Evolutionary conservation across 2,329 filamentous ascomycete genomes (phyloP).

Genomic region (Fusarium dimerum): DNA sequence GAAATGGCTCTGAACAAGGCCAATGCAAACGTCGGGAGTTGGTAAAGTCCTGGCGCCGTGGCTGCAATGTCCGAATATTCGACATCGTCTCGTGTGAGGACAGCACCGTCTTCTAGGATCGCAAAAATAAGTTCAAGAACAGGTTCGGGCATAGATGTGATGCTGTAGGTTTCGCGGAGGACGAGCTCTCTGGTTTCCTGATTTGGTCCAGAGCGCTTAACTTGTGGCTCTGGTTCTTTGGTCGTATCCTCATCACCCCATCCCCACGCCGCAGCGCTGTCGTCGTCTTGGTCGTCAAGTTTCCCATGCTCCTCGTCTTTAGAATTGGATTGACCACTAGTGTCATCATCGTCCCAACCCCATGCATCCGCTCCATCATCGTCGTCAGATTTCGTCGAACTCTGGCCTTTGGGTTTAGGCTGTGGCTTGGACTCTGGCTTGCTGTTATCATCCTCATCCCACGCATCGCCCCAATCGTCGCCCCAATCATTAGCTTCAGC

Average conservation of each 20-base stretch:
- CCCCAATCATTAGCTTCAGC: slow-evolving; percentile 66
- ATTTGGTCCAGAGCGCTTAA: slow-evolving; percentile 23
- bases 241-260: slow-evolving; percentile 71
- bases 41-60: slow-evolving; percentile 69
- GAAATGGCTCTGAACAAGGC: slow-evolving; percentile 81
- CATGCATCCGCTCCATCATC: slow-evolving; percentile 67
- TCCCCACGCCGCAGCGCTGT: slow-evolving; percentile 72
- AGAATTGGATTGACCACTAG: slow-evolving; percentile 26
- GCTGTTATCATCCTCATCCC: slow-evolving; percentile 67
- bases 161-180: slow-evolving; percentile 81
- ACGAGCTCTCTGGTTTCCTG: slow-evolving; percentile 65
- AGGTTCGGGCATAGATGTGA: slow-evolving; percentile 82
- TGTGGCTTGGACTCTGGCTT: slow-evolving; percentile 31
- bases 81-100: slow-evolving; percentile 55
- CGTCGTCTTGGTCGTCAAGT: slow-evolving; percentile 43
- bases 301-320: slow-evolving; percentile 12
- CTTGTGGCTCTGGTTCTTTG: slow-evolving; percentile 17
- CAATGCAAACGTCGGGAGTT: slow-evolving; percentile 69
- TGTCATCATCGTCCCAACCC: slow-evolving; percentile 75
- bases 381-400: slow-evolving; percentile 27
- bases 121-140: slow-evolving; percentile 67
- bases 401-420: slow-evolving; percentile 15
- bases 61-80: slow-evolving; percentile 62
- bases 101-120: slow-evolving; percentile 62
- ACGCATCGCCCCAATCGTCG: slow-evolving; percentile 76